Percentiles rank a stretch among this genome's conserved stretches.
These are phyloP conservation scores for Trichoderma citrinoviride DNA, from an alignment of 2,329 filamentous ascomycete genomes.

Conservation along the genomic window DNA sequence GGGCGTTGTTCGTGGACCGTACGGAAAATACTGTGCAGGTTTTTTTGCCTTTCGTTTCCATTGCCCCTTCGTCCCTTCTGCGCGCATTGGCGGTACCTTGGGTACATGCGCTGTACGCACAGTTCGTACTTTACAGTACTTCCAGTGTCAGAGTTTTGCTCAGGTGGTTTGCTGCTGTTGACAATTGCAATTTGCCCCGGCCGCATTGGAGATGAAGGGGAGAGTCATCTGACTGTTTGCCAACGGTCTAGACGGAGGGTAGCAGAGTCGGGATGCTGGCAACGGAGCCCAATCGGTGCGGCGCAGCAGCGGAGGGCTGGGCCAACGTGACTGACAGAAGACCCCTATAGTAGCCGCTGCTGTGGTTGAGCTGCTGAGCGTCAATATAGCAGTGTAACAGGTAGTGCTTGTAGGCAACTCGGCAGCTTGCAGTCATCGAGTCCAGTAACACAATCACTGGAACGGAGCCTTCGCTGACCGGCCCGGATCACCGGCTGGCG, in stretches of 20 bases:
- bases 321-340: constrained; percentile 12
- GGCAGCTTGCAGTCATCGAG: too few species aligned
- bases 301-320: constrained; percentile 10
- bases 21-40: not conserved
- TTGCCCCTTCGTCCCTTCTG: constrained; percentile 11
- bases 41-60: not conserved
- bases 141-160: not conserved
- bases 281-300: not conserved
- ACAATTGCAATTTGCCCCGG: not conserved
- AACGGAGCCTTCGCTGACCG: not conserved
- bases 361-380: not conserved
- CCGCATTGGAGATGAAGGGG: constrained; percentile 11
- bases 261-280: constrained; percentile 2
- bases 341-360: not conserved
- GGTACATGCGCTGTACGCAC: not conserved
- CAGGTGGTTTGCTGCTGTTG: not conserved
- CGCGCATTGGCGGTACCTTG: not conserved
- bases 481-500: constrained; percentile 14
- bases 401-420: not conserved
- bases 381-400: not conserved
- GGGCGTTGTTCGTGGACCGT: not conserved
- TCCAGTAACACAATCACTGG: too few species aligned
- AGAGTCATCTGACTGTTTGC: constrained; percentile 18
- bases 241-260: constrained; percentile 14
- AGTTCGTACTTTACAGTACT: not conserved